Evolutionary conservation across 2,329 filamentous ascomycete genomes (phyloP).

Genomic region (Myrmaecium sp.): DNA sequence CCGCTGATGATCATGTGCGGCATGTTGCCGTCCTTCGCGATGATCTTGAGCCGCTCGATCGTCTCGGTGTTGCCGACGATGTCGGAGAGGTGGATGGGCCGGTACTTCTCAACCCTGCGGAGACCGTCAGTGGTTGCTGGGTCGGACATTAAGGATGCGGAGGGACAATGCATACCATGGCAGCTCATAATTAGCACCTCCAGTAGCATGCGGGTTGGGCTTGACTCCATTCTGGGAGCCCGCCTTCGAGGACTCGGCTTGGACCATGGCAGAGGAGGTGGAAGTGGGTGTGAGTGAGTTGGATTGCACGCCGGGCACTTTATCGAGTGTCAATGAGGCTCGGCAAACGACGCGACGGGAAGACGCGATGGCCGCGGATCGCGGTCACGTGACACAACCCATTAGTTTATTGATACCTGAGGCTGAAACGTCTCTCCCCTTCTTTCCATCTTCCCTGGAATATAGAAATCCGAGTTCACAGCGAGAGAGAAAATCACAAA

Average conservation of each 20-base stretch:
- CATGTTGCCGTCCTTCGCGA: slow-evolving; percentile 98
- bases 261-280: slow-evolving; percentile 22
- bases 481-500: no score
- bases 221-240: slow-evolving; percentile 26
- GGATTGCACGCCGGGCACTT: no score
- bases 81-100: slow-evolving; percentile 86
- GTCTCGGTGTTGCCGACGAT: slow-evolving; percentile 97
- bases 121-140: slow-evolving; percentile 1
- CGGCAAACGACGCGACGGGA: no score
- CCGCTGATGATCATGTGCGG: slow-evolving; percentile 98
- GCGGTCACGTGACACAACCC: no score
- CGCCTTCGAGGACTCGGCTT: slow-evolving; percentile 32
- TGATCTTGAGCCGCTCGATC: slow-evolving; percentile 92
- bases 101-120: slow-evolving; percentile 90
- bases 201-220: slow-evolving; percentile 21
- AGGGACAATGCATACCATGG: slow-evolving; percentile 46
- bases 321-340: no score
- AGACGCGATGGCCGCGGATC: no score
- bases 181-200: slow-evolving; percentile 48
- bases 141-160: background rate
- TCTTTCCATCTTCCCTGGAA: no score
- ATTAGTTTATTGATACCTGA: no score
- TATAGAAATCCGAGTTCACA: no score
- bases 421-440: no score
- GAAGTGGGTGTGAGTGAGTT: background rate